Base-by-base conservation (phyloP, 2,329 filamentous ascomycete genomes). In the Periconia digitata region DNA sequence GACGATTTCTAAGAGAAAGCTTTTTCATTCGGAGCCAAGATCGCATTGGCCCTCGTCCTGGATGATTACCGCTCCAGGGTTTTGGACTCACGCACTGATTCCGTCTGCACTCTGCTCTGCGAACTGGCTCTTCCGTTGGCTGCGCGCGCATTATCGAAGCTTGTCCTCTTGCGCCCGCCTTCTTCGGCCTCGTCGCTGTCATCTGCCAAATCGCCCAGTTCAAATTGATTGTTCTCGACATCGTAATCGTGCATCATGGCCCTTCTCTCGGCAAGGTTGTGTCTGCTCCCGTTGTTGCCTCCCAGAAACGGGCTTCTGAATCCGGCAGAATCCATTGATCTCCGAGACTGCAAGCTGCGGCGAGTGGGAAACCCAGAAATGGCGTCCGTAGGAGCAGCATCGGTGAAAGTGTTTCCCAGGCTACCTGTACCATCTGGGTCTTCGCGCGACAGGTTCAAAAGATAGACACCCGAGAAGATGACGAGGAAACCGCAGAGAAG, bases 381-480 rank as follows among this genome's bases (percentile, higher is more conserved):
- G 69, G 89, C 90, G 69, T 99, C 94, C 13, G 92, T 96, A 12
- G 92, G 94, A 4, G 92, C 88, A 41, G 87, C 88, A 66, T 95
- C 90, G 43, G 85, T 81, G 50, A 58, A 80, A 39, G 58, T 74
- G 29, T 66, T 66, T 39, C 69, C 71, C 29, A 88, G 76, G 55
- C 86, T 70, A 49, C 81, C 82, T 49, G 80, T 84, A 43, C 92
- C 92, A 64, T 95, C 85, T 1, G 94, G 91, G 65, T 99, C 94
- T 57, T 86, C 83, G 63, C 94, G 86, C 0, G 92, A 96, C n/a
- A 99, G 84, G 66, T 97, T 97, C 59, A 97, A 82, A 6, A 97
- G 83, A 72, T 97, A 97, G 44, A 97, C 92, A 22, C 92, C 92
- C 3, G 91, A 88, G 70, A 97, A 97, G 51, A 95, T 97, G 57